Evolutionary conservation across 805 yeast genomes (phyloP).

Genomic region (Saturnispora ahearnii): DNA sequence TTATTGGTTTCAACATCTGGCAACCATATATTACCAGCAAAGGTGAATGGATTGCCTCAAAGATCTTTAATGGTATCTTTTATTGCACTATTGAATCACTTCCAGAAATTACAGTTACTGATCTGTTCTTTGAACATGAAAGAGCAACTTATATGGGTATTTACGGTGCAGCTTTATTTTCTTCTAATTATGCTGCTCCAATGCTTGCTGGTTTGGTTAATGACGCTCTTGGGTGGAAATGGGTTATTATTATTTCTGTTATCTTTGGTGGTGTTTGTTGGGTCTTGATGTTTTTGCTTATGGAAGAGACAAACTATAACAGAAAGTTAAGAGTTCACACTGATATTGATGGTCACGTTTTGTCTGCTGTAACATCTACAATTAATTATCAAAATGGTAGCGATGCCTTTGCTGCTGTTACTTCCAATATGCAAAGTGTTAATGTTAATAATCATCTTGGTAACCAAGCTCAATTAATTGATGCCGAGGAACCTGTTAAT

Average conservation of each 20-base stretch:
- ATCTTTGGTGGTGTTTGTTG: conserved; percentile 37
- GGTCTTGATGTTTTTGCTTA: conserved; percentile 33
- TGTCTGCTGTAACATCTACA: conserved; percentile 19
- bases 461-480: conserved; percentile 24
- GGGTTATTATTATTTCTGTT: conserved; percentile 44
- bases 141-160: conserved; percentile 39
- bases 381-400: conserved; percentile 7
- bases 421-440: conserved; percentile 13
- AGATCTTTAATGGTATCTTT: conserved; percentile 25
- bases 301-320: conserved; percentile 50
- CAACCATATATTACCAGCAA: conserved; percentile 25
- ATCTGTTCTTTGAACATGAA: conserved; percentile 44
- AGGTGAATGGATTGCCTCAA: conserved; percentile 27
- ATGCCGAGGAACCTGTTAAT: conserved; percentile 14
- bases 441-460: conserved; percentile 21
- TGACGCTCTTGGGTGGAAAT: conserved; percentile 41
- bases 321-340: conserved; percentile 22
- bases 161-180: conserved; percentile 45
- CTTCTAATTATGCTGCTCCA: conserved; percentile 50
- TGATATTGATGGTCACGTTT: conserved; percentile 18
- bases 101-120: conserved; percentile 41
- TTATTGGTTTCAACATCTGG: conserved; percentile 27
- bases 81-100: conserved; percentile 37
- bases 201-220: conserved; percentile 50
- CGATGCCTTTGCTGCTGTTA: conserved; percentile 6